Evolutionary conservation across 2,329 filamentous ascomycete genomes (phyloP).

Genomic region (Penicillium sp.): DNA sequence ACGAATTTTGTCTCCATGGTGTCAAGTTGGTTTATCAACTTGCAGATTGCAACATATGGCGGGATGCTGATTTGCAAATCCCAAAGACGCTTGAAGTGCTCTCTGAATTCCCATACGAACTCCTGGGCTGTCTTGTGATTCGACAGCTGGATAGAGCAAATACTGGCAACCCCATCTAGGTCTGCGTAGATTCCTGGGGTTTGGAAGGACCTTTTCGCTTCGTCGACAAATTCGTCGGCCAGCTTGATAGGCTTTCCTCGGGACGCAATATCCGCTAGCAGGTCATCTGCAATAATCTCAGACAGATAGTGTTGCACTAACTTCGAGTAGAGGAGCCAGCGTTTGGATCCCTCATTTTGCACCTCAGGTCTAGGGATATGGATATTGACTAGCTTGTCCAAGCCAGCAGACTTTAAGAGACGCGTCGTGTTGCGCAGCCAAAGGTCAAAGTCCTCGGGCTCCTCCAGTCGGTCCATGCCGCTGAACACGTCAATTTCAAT

Average conservation of each 20-base stretch:
- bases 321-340: background rate
- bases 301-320: background rate
- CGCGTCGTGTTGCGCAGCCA: background rate
- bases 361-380: background rate
- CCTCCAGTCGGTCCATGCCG: background rate
- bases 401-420: background rate
- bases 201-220: background rate
- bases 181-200: background rate
- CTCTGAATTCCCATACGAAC: background rate
- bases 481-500: background rate
- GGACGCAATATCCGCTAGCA: background rate
- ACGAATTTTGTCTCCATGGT: background rate
- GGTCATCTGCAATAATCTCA: background rate
- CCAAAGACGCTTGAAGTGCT: background rate
- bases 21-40: background rate
- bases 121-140: background rate
- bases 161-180: background rate
- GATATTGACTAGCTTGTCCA: slow-evolving; percentile 3
- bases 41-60: background rate
- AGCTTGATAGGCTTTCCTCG: background rate
- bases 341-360: background rate
- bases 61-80: background rate
- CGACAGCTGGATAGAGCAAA: background rate
- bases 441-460: background rate
- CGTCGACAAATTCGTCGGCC: background rate